These are phyloP conservation scores for Mycena polygramma DNA, from an alignment of 768 basidiomycete species.

Conservation along the genomic window DNA sequence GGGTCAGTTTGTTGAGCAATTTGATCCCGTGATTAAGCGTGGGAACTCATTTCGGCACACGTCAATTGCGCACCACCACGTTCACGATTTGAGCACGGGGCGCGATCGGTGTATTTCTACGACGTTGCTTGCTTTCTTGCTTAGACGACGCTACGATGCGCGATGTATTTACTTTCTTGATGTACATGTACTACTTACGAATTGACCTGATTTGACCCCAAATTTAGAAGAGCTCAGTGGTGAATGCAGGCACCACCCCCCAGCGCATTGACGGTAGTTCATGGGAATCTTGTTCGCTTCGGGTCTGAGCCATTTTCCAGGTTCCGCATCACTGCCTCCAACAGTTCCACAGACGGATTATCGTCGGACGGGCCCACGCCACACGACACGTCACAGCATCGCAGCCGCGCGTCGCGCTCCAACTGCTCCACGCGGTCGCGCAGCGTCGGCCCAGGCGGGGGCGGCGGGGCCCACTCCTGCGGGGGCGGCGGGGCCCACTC, in stretches of 20 bases:
- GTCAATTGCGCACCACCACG: no score
- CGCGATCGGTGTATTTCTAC: background rate
- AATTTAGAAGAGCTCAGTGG: no score
- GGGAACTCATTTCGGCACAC: no score
- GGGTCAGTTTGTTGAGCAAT: no score
- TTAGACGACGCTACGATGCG: conserved; percentile 1
- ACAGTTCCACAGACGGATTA: conserved; percentile 61
- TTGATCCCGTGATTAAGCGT: no score
- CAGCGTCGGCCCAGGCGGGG: conserved; percentile 76
- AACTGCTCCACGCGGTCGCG: conserved; percentile 80
- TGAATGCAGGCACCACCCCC: no score
- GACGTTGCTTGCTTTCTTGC: background rate
- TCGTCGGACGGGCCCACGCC: conserved; percentile 83
- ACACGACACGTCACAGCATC: conserved; percentile 81
- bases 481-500: no score
- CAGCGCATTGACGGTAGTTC: no score
- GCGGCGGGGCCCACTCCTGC: conserved; percentile 68
- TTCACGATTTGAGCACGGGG: conserved; percentile 34
- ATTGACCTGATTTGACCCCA: no score
- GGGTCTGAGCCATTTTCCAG: no score
- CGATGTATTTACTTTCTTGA: background rate
- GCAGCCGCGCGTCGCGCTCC: conserved; percentile 78
- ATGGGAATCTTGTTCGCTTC: no score
- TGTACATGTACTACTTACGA: conserved; percentile 7
- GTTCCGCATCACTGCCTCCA: no score